Evolutionary conservation across 1,139 yeast genomes (phyloP).

Genomic region (Magnusiomyces suaveolens): DNA sequence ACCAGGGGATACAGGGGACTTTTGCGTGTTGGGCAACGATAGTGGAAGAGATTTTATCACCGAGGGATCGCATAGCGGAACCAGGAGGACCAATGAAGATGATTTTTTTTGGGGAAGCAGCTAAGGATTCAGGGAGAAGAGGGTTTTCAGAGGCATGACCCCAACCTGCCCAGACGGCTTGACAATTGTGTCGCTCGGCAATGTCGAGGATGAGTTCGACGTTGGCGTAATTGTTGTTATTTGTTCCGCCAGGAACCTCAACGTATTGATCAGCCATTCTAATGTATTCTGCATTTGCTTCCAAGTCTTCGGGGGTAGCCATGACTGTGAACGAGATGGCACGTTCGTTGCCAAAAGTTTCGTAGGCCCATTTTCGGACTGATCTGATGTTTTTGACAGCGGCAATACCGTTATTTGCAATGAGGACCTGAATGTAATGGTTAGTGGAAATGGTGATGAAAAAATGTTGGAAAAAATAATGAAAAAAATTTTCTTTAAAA

Average conservation of each 20-base stretch:
- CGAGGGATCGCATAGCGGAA: slow-evolving; percentile 96
- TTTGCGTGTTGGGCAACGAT: slow-evolving; percentile 97
- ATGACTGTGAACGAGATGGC: slow-evolving; percentile 90
- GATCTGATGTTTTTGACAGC: slow-evolving; percentile 98
- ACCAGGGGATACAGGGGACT: slow-evolving; percentile 99
- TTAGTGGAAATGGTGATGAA: no score
- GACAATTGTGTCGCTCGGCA: slow-evolving; percentile 92
- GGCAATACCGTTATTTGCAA: slow-evolving; percentile 97
- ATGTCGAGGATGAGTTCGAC: slow-evolving; percentile 93
- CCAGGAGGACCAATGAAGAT: slow-evolving; percentile 98
- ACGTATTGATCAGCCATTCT: slow-evolving; percentile 98
- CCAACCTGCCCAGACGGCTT: slow-evolving; percentile 99
- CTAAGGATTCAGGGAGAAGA: slow-evolving; percentile 79
- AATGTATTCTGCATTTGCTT: slow-evolving; percentile 93
- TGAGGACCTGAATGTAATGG: slow-evolving; percentile 42
- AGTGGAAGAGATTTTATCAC: slow-evolving; percentile 94
- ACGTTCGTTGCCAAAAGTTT: slow-evolving; percentile 90
- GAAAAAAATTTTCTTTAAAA: neutral
- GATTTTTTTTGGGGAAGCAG: slow-evolving; percentile 79
- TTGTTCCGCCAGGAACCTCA: slow-evolving; percentile 98
- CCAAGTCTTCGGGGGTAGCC: slow-evolving; percentile 98
- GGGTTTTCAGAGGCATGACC: slow-evolving; percentile 99
- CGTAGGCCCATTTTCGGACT: slow-evolving; percentile 97
- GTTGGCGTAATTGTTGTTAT: slow-evolving; percentile 94
- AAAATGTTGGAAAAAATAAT: neutral